Base-by-base conservation (phyloP, 2,329 filamentous ascomycete genomes). In the Ophiosphaerella herpotricha region DNA sequence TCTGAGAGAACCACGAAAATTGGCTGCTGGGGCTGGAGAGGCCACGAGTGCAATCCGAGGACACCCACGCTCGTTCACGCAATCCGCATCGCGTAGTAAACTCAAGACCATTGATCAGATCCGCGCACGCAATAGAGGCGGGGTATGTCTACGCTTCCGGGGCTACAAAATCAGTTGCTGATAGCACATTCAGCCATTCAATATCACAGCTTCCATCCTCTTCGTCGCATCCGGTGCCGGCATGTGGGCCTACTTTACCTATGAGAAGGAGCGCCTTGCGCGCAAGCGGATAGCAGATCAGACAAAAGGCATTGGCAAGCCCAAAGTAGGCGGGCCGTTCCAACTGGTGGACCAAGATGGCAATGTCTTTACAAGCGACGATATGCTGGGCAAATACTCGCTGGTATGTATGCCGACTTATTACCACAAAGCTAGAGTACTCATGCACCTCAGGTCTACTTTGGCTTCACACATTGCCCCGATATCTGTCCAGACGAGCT, bases 401-500 rank as follows among this genome's bases (percentile, higher is more conserved):
- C 74, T 95, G 76, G 89, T 90, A 74, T 46, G 84, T 78, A 11
- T 8, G 31, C 12, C 6, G 7, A 6, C 13, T 40, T 37, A 21
- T 3, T 3, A 29, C 11, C 6, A 29, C 26, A 29, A 29, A 11
- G 12, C n/a, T 13, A 6, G 14, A 18, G 40, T 4, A 37, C 48
- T 64, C 24, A 61, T 48, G 31, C 11, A 11, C 8, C 11, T 35
- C 11, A 94, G 90, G 86, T 97, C 33, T 99, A 99, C 78, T 99
- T 99, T 72, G 94, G 94, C 67, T 99, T 99, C 82, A 93, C 91
- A 7, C 92, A 97, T 75, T 99, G 94, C 73, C 94, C 94, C 21
- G 94, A 99, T 73, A 99, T 99, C 72, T 99, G 94, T 79, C 94
- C 94, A 31, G 94, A 99, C 70, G 94, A 99, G 77, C 87, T 99